These are phyloP conservation scores for Brassica rapa DNA, from an alignment of 345 rosid genomes.

Conservation along the genomic window DNA sequence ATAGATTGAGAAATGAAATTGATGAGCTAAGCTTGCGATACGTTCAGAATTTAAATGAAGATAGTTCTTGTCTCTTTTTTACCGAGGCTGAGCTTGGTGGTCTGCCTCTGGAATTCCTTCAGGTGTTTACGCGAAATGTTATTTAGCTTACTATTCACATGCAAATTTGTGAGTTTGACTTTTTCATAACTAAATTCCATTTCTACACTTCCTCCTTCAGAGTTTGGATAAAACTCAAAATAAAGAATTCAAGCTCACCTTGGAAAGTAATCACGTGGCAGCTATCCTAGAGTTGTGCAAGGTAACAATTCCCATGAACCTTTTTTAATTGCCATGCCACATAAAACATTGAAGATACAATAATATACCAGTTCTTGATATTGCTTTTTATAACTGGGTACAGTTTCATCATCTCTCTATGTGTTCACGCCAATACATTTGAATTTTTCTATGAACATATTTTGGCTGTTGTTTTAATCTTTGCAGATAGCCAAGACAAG, in stretches of 20 bases:
- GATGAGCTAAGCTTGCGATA: slow-evolving; percentile 73
- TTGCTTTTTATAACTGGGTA: neutral
- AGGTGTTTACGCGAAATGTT: slow-evolving; percentile 48
- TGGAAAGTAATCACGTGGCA: slow-evolving; percentile 68
- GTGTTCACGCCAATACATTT: slow-evolving; percentile 8
- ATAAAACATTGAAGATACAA: neutral
- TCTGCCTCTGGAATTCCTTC: slow-evolving; percentile 69
- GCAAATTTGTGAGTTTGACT: slow-evolving; percentile 10
- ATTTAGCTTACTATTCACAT: slow-evolving; percentile 13
- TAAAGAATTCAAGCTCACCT: slow-evolving; percentile 64
- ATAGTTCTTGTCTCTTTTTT: slow-evolving; percentile 63
- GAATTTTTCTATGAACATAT: slow-evolving; percentile 13
- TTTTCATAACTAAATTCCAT: slow-evolving; percentile 5
- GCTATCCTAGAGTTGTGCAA: slow-evolving; percentile 83
- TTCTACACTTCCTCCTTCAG: slow-evolving; percentile 47
- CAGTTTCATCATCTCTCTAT: slow-evolving; percentile 13
- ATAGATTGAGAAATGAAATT: slow-evolving; percentile 67
- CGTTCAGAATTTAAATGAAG: slow-evolving; percentile 71
- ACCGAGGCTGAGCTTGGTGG: slow-evolving; percentile 73
- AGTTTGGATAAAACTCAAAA: slow-evolving; percentile 64
- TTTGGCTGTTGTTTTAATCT: too few relatives aligned
- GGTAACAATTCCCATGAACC: slow-evolving; percentile 48
- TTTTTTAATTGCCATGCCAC: slow-evolving; percentile 18
- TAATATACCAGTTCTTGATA: slow-evolving; percentile 11
- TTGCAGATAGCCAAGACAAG: slow-evolving; percentile 88